Evolutionary conservation across 2,329 filamentous ascomycete species (phyloP).

Genomic region (Diplodia seriata): DNA sequence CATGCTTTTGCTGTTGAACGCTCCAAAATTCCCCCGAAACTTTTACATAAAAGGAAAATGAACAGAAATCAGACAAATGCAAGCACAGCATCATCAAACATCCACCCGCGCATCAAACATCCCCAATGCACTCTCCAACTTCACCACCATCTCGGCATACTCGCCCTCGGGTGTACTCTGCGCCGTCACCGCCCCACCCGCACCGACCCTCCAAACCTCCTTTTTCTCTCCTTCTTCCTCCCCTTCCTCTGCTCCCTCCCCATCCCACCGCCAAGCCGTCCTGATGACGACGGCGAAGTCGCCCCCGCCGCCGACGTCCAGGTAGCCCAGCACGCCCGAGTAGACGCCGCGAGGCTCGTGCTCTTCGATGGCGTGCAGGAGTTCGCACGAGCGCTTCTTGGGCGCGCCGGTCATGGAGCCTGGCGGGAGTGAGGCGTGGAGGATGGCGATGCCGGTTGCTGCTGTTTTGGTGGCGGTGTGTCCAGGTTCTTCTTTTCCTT

Average conservation of each 20-base stretch:
- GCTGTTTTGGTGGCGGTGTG: slow-evolving; percentile 37
- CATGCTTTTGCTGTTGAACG: slow-evolving; percentile 3
- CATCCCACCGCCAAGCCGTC: slow-evolving; percentile 76
- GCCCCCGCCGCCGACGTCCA: slow-evolving; percentile 82
- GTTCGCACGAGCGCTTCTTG: slow-evolving; percentile 89
- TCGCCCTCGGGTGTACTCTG: slow-evolving; percentile 82
- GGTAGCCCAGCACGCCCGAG: slow-evolving; percentile 87
- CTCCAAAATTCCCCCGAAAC: not conserved
- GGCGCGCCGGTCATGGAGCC: slow-evolving; percentile 97
- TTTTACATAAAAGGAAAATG: not conserved
- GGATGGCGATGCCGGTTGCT: slow-evolving; percentile 71
- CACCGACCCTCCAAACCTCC: slow-evolving; percentile 82
- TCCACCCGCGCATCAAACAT: slow-evolving; percentile 38
- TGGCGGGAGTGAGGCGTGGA: slow-evolving; percentile 80
- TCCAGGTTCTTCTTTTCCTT: not conserved
- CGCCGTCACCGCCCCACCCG: slow-evolving; percentile 87
- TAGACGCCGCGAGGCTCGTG: slow-evolving; percentile 72
- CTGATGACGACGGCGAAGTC: slow-evolving; percentile 94
- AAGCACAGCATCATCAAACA: not conserved
- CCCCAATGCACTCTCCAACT: slow-evolving; percentile 47
- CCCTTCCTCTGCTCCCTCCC: slow-evolving; percentile 49
- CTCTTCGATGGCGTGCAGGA: slow-evolving; percentile 73
- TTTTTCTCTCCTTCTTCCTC: not conserved
- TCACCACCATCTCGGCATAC: slow-evolving; percentile 80
- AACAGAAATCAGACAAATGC: not conserved